Percentiles rank a stretch among this genome's conserved stretches.
Evolutionary conservation across 2,329 filamentous ascomycete species (phyloP).

Genomic region (Blastomyces gilchristii): DNA sequence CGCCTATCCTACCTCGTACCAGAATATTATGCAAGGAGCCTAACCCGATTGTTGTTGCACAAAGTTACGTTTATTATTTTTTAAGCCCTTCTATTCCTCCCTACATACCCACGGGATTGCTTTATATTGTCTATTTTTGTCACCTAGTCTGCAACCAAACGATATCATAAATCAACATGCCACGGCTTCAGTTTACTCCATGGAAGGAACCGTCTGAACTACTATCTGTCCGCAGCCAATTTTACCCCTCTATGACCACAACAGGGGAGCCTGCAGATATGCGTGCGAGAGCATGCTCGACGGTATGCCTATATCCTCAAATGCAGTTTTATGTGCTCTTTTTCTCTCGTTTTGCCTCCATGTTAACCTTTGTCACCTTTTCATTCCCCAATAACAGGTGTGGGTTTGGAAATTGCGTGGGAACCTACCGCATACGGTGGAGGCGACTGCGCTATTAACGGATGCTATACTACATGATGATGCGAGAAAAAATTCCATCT

Average conservation of each 20-base stretch:
- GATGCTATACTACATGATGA: slow-evolving; percentile 39
- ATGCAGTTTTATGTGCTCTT: not conserved
- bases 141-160: not conserved
- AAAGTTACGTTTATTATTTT: not conserved
- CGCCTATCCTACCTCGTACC: not conserved
- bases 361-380: slow-evolving; percentile 1
- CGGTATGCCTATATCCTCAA: slow-evolving; percentile 23
- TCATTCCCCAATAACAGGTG: slow-evolving; percentile 24
- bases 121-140: not conserved
- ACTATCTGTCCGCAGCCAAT: slow-evolving; percentile 29
- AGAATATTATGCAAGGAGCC: not conserved
- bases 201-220: slow-evolving; percentile 33
- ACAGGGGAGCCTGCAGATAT: slow-evolving; percentile 27
- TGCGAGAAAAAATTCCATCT: slow-evolving; percentile 32
- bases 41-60: not conserved
- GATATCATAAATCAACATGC: slow-evolving; percentile 21
- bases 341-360: slow-evolving; percentile 3
- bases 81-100: not conserved
- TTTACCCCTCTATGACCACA: slow-evolving; percentile 28
- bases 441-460: slow-evolving; percentile 37
- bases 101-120: not conserved
- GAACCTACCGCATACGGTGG: slow-evolving; percentile 37
- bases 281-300: slow-evolving; percentile 31
- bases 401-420: slow-evolving; percentile 37
- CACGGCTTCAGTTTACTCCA: slow-evolving; percentile 33